Percentiles rank a stretch among this genome's conserved stretches.
phyloP scores from a whole-genome alignment of 2,329 filamentous ascomycete species.

The Colletotrichum abscissum region DNA sequence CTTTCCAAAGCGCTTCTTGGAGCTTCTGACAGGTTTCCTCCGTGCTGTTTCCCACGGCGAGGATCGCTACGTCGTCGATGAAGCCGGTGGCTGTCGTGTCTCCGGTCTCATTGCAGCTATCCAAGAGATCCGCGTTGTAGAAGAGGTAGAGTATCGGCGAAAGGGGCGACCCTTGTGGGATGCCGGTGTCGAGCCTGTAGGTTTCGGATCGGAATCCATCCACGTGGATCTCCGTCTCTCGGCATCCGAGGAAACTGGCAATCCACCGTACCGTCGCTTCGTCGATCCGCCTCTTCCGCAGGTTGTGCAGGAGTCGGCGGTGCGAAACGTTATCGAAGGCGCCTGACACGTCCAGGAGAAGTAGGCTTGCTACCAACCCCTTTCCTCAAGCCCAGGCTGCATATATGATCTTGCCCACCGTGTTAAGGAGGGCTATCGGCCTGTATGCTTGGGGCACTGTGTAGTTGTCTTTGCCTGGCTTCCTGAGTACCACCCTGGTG shows the following conservation, averaged over 20 bases:
- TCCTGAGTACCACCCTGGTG: too few relatives aligned
- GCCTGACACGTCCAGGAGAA: conserved; percentile 36
- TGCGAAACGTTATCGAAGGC: conserved; percentile 36
- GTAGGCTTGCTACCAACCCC: conserved; percentile 30
- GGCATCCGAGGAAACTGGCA: neutral
- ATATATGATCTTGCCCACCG: conserved; percentile 26
- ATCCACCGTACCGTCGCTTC: neutral
- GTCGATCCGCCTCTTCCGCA: conserved; percentile 20
- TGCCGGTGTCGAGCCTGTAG: conserved; percentile 34
- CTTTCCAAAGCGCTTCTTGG: too few relatives aligned
- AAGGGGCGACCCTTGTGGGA: conserved; percentile 40
- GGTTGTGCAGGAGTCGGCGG: conserved; percentile 35
- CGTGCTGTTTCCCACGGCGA: too few relatives aligned
- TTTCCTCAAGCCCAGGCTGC: conserved; percentile 12
- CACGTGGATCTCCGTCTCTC: neutral
- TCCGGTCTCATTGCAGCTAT: neutral
- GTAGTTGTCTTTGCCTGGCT: conserved; percentile 35
- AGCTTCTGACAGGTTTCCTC: too few relatives aligned
- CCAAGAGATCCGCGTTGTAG: conserved; percentile 41
- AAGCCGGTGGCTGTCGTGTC: too few relatives aligned
- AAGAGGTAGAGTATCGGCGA: conserved; percentile 43
- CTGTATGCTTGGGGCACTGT: conserved; percentile 36
- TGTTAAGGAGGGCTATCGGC: conserved; percentile 37
- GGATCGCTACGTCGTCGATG: neutral
- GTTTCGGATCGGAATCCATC: neutral